phyloP scores from a whole-genome alignment of 768 basidiomycete species.

The Naganishia friedmannii region DNA sequence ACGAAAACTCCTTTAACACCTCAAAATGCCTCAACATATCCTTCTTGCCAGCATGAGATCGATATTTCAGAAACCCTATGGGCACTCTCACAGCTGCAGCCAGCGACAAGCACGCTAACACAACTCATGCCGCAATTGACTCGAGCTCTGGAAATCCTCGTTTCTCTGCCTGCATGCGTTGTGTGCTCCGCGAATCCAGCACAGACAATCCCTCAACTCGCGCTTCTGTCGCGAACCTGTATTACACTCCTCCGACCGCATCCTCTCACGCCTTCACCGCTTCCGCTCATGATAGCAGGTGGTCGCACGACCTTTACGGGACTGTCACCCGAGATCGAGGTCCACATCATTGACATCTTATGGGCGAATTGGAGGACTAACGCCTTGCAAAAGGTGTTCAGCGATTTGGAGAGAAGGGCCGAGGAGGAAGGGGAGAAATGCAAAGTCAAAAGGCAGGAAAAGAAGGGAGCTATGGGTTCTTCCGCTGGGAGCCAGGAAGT shows the following conservation, averaged over 20 bases:
- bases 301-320: constrained; percentile 21
- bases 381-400: constrained; percentile 24
- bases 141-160: constrained; percentile 20
- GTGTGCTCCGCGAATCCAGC: background rate
- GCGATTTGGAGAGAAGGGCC: constrained; percentile 17
- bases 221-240: constrained; percentile 28
- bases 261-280: constrained; percentile 28
- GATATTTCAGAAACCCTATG: constrained; percentile 3
- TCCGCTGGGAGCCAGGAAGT: background rate
- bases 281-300: constrained; percentile 29
- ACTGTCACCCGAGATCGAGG: constrained; percentile 30
- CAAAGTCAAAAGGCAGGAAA: background rate
- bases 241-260: constrained; percentile 17
- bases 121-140: constrained; percentile 23
- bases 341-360: constrained; percentile 30
- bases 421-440: constrained; percentile 7
- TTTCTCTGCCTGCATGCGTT: constrained; percentile 1
- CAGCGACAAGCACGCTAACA: background rate
- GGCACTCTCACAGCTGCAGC: constrained; percentile 11
- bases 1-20: background rate
- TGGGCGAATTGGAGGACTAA: constrained; percentile 29
- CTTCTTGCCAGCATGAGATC: constrained; percentile 19
- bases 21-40: background rate
- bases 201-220: constrained; percentile 28
- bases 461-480: background rate